Conservation (phyloP, 805 yeast genomes). For the Myxozyma monticola region DNA sequence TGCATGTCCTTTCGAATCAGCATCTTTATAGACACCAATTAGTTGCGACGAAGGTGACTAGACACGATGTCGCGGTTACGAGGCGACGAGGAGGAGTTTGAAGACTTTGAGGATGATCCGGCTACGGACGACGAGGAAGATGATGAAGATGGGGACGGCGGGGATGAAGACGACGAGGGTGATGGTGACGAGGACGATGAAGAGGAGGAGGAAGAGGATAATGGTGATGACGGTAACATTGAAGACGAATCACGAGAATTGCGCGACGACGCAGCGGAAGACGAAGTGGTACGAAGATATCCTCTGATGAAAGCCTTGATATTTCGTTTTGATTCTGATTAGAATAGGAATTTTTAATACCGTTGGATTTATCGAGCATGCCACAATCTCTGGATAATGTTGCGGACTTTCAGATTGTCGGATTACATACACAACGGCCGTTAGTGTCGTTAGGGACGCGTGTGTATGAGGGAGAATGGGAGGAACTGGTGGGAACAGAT, state of each 20-base stretch:
- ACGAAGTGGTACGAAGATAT: slow-evolving; percentile 7
- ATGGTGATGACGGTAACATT: not conserved
- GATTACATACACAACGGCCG: slow-evolving; percentile 19
- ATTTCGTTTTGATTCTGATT: not conserved
- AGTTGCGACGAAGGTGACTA: too few species aligned
- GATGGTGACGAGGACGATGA: slow-evolving; percentile 9
- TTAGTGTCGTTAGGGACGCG: slow-evolving; percentile 22
- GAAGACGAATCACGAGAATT: not conserved
- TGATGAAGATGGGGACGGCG: slow-evolving; percentile 7
- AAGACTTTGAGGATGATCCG: too few species aligned
- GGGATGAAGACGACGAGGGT: slow-evolving; percentile 2
- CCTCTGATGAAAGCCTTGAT: not conserved
- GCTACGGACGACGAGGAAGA: slow-evolving; percentile 5
- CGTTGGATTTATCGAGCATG: slow-evolving; percentile 20
- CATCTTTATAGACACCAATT: too few species aligned
- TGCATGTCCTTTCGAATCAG: too few species aligned
- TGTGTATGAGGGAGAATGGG: slow-evolving; percentile 29
- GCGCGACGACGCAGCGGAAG: slow-evolving; percentile 2
- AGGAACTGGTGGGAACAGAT: slow-evolving; percentile 24
- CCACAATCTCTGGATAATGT: slow-evolving; percentile 17
- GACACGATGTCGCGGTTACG: too few species aligned
- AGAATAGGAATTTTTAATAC: slow-evolving; percentile 13
- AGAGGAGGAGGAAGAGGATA: slow-evolving; percentile 11
- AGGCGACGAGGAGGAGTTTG: too few species aligned
- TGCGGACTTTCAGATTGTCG: slow-evolving; percentile 10